Conservation (phyloP, 2,329 filamentous ascomycete species). For the Epichloe amarillans region DNA sequence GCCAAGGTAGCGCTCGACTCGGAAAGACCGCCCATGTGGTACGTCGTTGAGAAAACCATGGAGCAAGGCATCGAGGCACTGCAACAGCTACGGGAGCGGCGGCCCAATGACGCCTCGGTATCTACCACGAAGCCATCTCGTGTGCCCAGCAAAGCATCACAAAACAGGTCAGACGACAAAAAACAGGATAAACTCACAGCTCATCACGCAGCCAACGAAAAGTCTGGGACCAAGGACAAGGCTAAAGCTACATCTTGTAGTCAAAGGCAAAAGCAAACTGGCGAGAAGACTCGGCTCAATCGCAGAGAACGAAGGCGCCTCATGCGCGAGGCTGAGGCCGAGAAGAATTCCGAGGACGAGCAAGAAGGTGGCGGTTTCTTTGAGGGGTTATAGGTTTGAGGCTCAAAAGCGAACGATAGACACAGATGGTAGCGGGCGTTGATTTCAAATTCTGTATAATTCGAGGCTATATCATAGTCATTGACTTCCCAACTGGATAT, state of each 20-base stretch:
- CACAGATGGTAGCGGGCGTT: neutral
- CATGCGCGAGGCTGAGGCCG: constrained; percentile 21
- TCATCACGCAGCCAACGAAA: constrained; percentile 5
- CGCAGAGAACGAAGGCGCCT: constrained; percentile 21
- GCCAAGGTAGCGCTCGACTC: constrained; percentile 31
- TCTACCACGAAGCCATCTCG: constrained; percentile 7
- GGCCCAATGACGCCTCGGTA: constrained; percentile 11
- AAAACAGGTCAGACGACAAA: neutral
- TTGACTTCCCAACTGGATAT: neutral
- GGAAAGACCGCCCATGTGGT: constrained; percentile 51
- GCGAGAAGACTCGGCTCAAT: constrained; percentile 18
- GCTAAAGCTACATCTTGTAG: constrained; percentile 2
- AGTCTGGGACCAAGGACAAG: constrained; percentile 11
- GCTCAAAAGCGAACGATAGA: neutral
- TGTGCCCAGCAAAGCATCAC: neutral
- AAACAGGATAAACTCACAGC: neutral
- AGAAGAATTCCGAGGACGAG: constrained; percentile 26
- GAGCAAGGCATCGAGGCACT: constrained; percentile 38
- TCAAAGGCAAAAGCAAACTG: constrained; percentile 8
- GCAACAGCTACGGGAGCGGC: constrained; percentile 41
- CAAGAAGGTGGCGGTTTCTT: constrained; percentile 44
- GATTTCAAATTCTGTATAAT: neutral
- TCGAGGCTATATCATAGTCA: neutral
- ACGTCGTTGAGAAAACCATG: constrained; percentile 50
- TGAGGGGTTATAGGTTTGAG: constrained; percentile 6